These are phyloP conservation scores for Xylaria sp. DNA, from an alignment of 2,329 filamentous ascomycete species.

Conservation along the genomic window DNA sequence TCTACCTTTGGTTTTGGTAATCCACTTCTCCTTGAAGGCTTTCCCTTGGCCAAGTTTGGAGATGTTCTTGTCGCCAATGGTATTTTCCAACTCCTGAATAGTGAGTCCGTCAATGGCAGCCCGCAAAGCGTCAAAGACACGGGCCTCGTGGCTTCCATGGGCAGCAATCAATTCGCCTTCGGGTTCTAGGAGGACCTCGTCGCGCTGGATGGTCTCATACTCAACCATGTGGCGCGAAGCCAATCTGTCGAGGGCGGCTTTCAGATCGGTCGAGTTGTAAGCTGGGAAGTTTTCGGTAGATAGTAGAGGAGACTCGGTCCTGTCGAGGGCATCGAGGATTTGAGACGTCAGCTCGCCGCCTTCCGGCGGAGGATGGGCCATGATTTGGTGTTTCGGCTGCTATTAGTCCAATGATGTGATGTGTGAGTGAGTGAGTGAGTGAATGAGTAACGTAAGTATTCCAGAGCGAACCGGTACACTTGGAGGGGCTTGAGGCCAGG, in stretches of 20 bases:
- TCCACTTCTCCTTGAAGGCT: slow-evolving; percentile 84
- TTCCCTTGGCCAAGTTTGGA: slow-evolving; percentile 91
- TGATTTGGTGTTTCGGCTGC: too few species aligned
- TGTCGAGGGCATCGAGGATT: too few species aligned
- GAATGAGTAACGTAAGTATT: too few species aligned
- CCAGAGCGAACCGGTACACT: too few species aligned
- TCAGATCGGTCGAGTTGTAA: slow-evolving; percentile 22
- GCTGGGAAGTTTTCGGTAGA: slow-evolving; percentile 6
- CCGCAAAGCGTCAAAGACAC: slow-evolving; percentile 24
- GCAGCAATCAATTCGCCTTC: slow-evolving; percentile 26
- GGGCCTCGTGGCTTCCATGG: slow-evolving; percentile 28
- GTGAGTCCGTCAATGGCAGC: slow-evolving; percentile 13
- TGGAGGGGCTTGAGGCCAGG: too few species aligned
- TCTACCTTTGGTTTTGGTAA: slow-evolving; percentile 55
- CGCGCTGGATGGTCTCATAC: neutral
- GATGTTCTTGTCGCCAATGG: slow-evolving; percentile 54
- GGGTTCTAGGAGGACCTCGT: slow-evolving; percentile 7
- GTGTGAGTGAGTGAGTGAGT: too few species aligned
- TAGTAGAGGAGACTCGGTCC: too few species aligned
- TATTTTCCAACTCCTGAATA: slow-evolving; percentile 45
- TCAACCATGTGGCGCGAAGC: slow-evolving; percentile 19
- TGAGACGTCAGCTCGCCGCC: too few species aligned
- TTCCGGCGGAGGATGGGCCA: too few species aligned
- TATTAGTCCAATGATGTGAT: too few species aligned
- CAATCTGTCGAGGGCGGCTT: slow-evolving; percentile 27